These are phyloP conservation scores for Blumeriella jaapii DNA, from an alignment of 2,329 filamentous ascomycete species.

Conservation along the genomic window DNA sequence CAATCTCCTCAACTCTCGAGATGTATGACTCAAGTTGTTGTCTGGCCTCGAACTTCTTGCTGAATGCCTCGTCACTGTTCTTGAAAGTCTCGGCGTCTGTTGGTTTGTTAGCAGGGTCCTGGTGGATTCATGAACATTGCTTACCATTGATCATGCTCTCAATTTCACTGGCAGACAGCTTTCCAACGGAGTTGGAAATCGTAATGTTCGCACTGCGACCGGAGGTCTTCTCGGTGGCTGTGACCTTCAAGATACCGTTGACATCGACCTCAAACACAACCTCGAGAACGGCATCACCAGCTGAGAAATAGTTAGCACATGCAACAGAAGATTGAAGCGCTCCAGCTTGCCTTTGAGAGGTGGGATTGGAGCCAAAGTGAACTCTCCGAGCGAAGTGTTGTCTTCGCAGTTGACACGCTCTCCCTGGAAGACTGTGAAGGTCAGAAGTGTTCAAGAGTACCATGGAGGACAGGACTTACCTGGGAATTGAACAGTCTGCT, in stretches of 20 bases:
- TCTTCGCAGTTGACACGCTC: constrained; percentile 97
- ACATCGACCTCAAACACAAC: constrained; percentile 99
- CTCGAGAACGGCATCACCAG: constrained; percentile 93
- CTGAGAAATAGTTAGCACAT: constrained; percentile 38
- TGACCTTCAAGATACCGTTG: constrained; percentile 99
- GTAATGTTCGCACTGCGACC: constrained; percentile 98
- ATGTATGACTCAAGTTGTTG: constrained; percentile 99
- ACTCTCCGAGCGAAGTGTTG: constrained; percentile 96
- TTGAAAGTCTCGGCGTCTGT: constrained; percentile 94
- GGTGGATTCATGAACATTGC: constrained; percentile 17
- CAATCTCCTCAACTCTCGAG: constrained; percentile 94
- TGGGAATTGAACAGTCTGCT: constrained; percentile 17
- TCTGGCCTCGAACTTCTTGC: constrained; percentile 98
- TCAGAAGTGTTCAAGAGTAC: too few species aligned
- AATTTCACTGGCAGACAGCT: constrained; percentile 88
- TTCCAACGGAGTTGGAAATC: constrained; percentile 98
- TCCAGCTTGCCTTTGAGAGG: constrained; percentile 43
- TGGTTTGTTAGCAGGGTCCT: constrained; percentile 12
- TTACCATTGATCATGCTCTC: constrained; percentile 90
- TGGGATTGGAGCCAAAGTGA: constrained; percentile 82
- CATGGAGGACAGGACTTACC: constrained; percentile 74
- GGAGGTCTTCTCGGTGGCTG: constrained; percentile 96
- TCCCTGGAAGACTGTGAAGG: constrained; percentile 75
- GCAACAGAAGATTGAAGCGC: neutral
- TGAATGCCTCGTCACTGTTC: constrained; percentile 93